Evolutionary conservation across 345 rosid species (phyloP).

Genomic region (Brassica juncea): DNA sequence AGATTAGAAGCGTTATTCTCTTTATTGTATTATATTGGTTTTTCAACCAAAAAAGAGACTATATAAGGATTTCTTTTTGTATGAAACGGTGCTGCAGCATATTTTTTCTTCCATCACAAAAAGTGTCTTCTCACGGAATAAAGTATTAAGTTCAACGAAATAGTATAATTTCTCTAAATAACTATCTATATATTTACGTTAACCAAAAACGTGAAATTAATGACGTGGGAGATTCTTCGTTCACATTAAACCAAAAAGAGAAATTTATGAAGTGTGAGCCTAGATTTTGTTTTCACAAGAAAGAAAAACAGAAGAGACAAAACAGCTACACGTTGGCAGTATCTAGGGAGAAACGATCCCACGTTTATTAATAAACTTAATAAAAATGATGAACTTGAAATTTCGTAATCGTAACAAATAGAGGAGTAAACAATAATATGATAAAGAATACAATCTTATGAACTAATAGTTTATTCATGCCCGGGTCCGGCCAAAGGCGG

Average conservation of each 20-base stretch:
- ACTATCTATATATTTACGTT: neutral
- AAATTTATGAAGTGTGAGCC: slow-evolving; percentile 6
- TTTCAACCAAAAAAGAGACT: too few species aligned
- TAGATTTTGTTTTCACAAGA: neutral
- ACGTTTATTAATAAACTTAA: slow-evolving; percentile 18
- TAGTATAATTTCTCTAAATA: neutral
- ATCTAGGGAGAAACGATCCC: slow-evolving; percentile 9
- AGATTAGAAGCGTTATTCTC: too few species aligned
- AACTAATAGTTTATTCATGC: slow-evolving; percentile 11
- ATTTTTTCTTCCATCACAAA: neutral
- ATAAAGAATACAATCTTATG: slow-evolving; percentile 31
- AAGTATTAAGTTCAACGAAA: neutral
- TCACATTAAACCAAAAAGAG: slow-evolving; percentile 7
- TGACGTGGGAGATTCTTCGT: neutral
- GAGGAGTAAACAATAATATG: slow-evolving; percentile 20
- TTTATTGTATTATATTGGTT: too few species aligned
- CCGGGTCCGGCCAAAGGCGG: neutral
- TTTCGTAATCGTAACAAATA: slow-evolving; percentile 16
- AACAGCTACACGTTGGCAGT: slow-evolving; percentile 31
- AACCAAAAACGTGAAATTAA: neutral
- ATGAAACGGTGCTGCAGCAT: neutral
- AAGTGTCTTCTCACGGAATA: neutral
- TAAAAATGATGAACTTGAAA: slow-evolving; percentile 21
- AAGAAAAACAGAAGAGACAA: slow-evolving; percentile 34
- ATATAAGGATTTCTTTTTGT: too few species aligned